phyloP scores from a whole-genome alignment of 352 stramenopile genomes.

The Phytophthora cajani region DNA sequence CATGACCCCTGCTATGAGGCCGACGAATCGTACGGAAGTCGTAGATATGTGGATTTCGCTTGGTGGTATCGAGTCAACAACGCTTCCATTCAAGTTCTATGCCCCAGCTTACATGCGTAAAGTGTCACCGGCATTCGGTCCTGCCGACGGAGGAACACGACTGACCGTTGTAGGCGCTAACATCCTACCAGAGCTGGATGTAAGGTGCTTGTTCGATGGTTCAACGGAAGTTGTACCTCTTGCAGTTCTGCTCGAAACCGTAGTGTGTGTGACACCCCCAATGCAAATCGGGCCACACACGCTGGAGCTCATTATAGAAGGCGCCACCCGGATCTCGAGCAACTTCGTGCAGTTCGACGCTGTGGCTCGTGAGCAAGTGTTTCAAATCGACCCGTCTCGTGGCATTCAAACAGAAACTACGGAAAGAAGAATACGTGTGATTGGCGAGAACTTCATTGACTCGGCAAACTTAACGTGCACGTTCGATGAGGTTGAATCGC shows the following conservation, averaged over 20 bases:
- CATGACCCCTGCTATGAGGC: slow-evolving; percentile 23
- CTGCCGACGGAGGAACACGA: slow-evolving; percentile 37
- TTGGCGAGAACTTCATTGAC: slow-evolving; percentile 61
- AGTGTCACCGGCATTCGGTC: slow-evolving; percentile 36
- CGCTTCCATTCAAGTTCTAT: slow-evolving; percentile 33
- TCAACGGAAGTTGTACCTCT: slow-evolving; percentile 10
- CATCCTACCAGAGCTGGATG: slow-evolving; percentile 23
- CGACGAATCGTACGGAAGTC: slow-evolving; percentile 1
- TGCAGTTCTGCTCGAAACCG: background rate
- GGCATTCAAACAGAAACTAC: slow-evolving; percentile 30
- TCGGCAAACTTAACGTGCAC: slow-evolving; percentile 46
- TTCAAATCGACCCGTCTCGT: slow-evolving; percentile 29
- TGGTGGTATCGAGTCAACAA: slow-evolving; percentile 26
- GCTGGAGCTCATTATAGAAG: slow-evolving; percentile 40
- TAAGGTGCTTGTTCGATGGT: slow-evolving; percentile 47
- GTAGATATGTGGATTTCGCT: slow-evolving; percentile 51
- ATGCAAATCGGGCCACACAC: slow-evolving; percentile 38
- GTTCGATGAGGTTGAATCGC: slow-evolving; percentile 46
- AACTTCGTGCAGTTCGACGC: slow-evolving; percentile 42
- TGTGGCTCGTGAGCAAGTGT: slow-evolving; percentile 42
- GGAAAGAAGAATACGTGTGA: slow-evolving; percentile 40
- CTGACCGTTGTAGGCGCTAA: slow-evolving; percentile 33
- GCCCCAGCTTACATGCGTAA: slow-evolving; percentile 19
- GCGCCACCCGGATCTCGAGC: slow-evolving; percentile 23
- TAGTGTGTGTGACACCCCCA: slow-evolving; percentile 38